Evolutionary conservation across 2,329 filamentous ascomycete genomes (phyloP), one percentile per base, ranked within the genome.

Genomic region (Fusarium sp.): DNA sequence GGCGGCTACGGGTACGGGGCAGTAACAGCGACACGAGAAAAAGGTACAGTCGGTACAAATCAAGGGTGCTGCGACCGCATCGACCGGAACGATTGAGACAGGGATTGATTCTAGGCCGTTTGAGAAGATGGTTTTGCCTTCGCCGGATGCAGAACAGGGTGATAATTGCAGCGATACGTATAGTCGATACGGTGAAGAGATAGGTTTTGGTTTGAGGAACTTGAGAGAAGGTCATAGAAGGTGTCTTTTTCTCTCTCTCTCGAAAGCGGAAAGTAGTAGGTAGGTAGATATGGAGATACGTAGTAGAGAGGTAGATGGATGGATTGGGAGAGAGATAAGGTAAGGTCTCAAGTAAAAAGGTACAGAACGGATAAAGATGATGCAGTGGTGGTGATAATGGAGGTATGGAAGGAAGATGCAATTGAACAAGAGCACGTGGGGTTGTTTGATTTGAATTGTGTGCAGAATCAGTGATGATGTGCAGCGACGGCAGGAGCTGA

Each of bases 71-170:
- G 46, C 48, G 57, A 69, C 69, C 53, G 58, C 67, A 54, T 56
- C 59, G 66, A 65, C 65, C 58, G 52, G 63, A 62, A 47, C 58
- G 59, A 65, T 56, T 65, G 67, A 71, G 54, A 32, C 67, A 71
- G 58, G 63, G 67, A 62, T 70, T 68, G 40, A 41, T 57, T 71
- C 30, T 68, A 57, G 58, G 67, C 63, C 49, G 65, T 70, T 70
- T 70, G 67, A 67, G 47, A 57, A 58, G 53, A 56, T 60, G 58
- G 54, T 32, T 65, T 70, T 61, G 67, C 54, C 44, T 61, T 70
- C 64, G 67, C 67, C 67, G 67, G 65, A 68, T 71, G 63, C 55
- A 64, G 63, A 64, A 51, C 55, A 48, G 48, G 67, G 62, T 51
- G 38, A 68, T 44, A 54, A 60, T 53, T 47, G 58, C 53, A 64